phyloP scores from a whole-genome alignment of 306 rosid genomes.

The Pyrus communis region DNA sequence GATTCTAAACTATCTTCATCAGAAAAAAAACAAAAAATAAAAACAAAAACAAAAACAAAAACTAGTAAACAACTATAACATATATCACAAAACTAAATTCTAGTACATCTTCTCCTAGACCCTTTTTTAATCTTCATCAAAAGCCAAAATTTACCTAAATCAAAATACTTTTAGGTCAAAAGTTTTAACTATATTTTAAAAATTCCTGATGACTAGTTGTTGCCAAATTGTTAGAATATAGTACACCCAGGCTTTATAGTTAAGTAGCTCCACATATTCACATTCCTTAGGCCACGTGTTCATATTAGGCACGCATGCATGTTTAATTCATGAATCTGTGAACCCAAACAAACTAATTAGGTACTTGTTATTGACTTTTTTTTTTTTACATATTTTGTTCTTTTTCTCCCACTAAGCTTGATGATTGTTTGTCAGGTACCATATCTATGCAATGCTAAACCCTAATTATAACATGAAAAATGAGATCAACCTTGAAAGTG shows the following conservation, averaged over 20 bases:
- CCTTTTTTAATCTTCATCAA: neutral
- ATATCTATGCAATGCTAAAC: neutral
- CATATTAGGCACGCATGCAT: neutral
- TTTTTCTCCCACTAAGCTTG: neutral
- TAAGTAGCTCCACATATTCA: neutral
- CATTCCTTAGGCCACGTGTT: slow-evolving; percentile 2
- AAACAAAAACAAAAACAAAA: too few species aligned
- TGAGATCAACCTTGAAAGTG: neutral
- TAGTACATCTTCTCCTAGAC: neutral
- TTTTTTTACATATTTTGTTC: neutral
- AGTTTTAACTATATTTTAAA: neutral
- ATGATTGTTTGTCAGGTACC: neutral
- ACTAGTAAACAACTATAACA: too few species aligned
- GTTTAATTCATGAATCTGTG: neutral
- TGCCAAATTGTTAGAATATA: neutral
- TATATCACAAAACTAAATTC: neutral
- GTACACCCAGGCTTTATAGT: neutral
- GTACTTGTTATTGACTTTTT: neutral
- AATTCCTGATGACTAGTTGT: neutral
- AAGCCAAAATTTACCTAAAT: neutral
- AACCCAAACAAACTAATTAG: neutral
- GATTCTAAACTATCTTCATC: too few species aligned
- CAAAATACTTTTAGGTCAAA: neutral
- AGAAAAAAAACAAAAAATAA: too few species aligned
- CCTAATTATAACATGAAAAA: neutral